Base-by-base conservation (phyloP, 2,329 filamentous ascomycete species). In the Diplodia intermedia region DNA sequence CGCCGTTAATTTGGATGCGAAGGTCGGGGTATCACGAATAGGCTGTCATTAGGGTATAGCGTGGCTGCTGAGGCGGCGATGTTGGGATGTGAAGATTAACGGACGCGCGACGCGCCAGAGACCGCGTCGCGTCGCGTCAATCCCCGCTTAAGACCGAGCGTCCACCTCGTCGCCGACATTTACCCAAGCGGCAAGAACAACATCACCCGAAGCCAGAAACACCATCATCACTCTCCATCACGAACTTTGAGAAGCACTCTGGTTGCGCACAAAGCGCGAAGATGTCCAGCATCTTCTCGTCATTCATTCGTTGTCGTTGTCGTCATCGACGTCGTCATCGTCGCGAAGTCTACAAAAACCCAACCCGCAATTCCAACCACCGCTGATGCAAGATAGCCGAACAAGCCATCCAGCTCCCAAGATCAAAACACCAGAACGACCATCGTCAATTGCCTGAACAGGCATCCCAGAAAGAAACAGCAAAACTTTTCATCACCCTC, bases 91-190 rank as follows among this genome's bases (percentile, higher is more conserved):
- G 8, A 29, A 31, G 29, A 31, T 50, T 56, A 18, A 29, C n/a
- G 36, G 11, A 36, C 43, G 57, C 57, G 43, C 33, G 11, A 50
- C 26, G 43, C 57, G 57, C 57, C 26, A 36, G 6, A 7, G 1
- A 23, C 15, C 57, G 57, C 43, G 43, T 62, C 57, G 57, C 43
- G 57, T 62, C 57, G 57, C 57, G 57, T 62, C 57, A 62, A 62
- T 62, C 43, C 57, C 57, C 57, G 57, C 57, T 62, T 62, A 62
- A 62, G 57, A 36, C 57, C 57, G 57, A 50, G 57, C 43, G 57
- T 23, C 3, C 15, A n/a, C 6, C 1, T 26, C 12, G 11, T 26
- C 38, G 18, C 57, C 57, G 43, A 23, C 23, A 5, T 62, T 62
- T 50, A 50, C 57, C 57, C 57, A 62, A 18, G 18, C 57, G n/a